Evolutionary conservation across 179 eudicot species (phyloP).

Genomic region (Gypsophila paniculata): DNA sequence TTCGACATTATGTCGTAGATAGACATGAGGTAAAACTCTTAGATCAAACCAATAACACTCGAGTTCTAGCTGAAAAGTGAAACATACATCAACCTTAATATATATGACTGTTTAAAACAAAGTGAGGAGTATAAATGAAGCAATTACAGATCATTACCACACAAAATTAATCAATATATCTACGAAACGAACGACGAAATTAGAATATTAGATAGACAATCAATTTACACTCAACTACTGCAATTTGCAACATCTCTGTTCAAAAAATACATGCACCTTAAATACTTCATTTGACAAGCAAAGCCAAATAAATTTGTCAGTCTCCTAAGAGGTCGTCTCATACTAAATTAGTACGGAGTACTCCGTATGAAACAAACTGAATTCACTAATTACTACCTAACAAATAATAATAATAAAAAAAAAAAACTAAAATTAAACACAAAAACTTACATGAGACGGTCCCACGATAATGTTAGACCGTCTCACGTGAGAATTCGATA

Average conservation of each 20-base stretch:
- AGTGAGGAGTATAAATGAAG: neutral
- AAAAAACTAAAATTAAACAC: no score
- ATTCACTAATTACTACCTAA: no score
- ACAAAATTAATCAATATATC: constrained; percentile 5
- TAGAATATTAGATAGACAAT: neutral
- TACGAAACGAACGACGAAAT: neutral
- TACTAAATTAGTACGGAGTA: no score
- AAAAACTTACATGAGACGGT: no score
- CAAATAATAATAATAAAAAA: no score
- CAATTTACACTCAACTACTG: neutral
- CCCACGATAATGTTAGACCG: no score
- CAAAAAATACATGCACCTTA: constrained; percentile 10
- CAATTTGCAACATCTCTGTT: no score
- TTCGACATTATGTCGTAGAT: neutral
- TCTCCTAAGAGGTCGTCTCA: no score
- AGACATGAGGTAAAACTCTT: neutral
- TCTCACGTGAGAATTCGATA: no score
- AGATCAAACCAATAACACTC: neutral
- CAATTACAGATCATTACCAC: neutral
- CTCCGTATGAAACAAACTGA: no score
- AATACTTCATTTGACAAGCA: neutral
- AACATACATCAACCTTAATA: neutral
- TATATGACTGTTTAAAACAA: neutral
- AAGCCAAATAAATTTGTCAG: neutral
- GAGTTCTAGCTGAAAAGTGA: neutral